Percentiles rank a stretch among this genome's conserved stretches.
Evolutionary conservation across 2,329 filamentous ascomycete genomes (phyloP).

Genomic region (Amauroascus niger): DNA sequence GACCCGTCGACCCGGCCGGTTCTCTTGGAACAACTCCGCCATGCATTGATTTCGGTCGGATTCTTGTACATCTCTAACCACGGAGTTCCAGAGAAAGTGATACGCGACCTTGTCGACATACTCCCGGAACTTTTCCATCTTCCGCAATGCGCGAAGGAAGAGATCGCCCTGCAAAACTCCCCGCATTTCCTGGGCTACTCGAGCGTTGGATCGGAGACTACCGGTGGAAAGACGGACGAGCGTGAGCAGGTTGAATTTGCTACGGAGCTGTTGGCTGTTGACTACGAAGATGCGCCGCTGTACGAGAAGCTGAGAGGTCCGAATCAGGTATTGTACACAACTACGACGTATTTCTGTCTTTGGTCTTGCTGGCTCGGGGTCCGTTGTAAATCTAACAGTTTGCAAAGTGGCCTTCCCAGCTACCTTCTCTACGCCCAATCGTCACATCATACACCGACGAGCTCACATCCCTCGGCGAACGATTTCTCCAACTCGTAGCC

Average conservation of each 20-base stretch:
- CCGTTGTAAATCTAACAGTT: background rate
- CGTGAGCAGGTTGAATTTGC: conserved; percentile 54
- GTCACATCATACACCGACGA: conserved; percentile 45
- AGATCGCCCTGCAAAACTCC: conserved; percentile 37
- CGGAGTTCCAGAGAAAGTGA: conserved; percentile 16
- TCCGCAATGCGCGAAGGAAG: conserved; percentile 18
- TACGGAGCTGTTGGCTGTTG: conserved; percentile 42
- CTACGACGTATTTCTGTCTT: background rate
- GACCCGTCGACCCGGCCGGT: conserved; percentile 27
- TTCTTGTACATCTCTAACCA: conserved; percentile 24
- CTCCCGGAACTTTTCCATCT: conserved; percentile 21
- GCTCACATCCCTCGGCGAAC: conserved; percentile 43
- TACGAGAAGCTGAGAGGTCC: conserved; percentile 42
- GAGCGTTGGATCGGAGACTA: conserved; percentile 46
- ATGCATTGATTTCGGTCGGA: conserved; percentile 20
- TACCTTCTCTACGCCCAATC: conserved; percentile 29
- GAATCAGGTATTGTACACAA: conserved; percentile 36
- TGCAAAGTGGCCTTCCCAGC: conserved; percentile 38
- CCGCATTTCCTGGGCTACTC: conserved; percentile 55
- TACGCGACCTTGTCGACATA: conserved; percentile 17
- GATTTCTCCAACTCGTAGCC: conserved; percentile 49
- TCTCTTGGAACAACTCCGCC: conserved; percentile 31
- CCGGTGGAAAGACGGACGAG: conserved; percentile 43
- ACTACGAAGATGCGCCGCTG: conserved; percentile 27
- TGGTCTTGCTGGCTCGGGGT: no score